These are phyloP conservation scores for Choricystis sp. DNA, from an alignment of 139 green algal species.

Conservation along the genomic window DNA sequence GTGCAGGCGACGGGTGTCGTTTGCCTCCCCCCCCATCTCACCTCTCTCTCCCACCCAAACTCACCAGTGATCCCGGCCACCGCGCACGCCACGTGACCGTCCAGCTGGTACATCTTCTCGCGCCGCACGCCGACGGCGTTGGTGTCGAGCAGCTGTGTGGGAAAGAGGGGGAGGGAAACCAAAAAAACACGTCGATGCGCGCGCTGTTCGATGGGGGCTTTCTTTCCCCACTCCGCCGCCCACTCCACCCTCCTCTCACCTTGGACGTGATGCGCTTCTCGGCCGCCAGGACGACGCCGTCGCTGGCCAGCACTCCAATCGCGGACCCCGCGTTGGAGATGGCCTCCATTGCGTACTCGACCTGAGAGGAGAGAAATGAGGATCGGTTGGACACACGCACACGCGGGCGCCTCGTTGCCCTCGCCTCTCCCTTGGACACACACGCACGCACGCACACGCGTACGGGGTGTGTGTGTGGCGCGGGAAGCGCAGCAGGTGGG, in stretches of 20 bases:
- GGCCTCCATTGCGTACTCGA: constrained; percentile 94
- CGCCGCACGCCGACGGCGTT: constrained; percentile 66
- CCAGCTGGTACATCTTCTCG: constrained; percentile 99
- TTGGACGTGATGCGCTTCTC: constrained; percentile 98
- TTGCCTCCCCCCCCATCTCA: not conserved
- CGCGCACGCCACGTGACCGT: constrained; percentile 87
- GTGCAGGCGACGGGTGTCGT: too few species aligned
- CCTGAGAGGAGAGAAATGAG: too few species aligned
- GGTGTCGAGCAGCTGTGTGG: constrained; percentile 73
- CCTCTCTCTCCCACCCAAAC: too few species aligned
- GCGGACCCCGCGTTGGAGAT: constrained; percentile 91
- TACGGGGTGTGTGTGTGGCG: not conserved
- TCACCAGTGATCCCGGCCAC: constrained; percentile 90
- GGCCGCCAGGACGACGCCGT: constrained; percentile 86
- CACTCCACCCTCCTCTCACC: constrained; percentile 15
- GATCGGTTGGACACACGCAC: too few species aligned
- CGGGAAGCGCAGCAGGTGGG: too few species aligned
- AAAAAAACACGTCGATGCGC: too few species aligned
- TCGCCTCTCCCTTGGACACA: not conserved
- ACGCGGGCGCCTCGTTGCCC: not conserved
- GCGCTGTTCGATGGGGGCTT: not conserved
- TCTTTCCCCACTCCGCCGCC: not conserved
- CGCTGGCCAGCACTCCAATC: constrained; percentile 74
- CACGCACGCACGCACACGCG: not conserved
- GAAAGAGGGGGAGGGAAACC: not conserved